These are phyloP conservation scores for Alternaria novae-zelandiae DNA, from an alignment of 2,329 filamentous ascomycete genomes.

Conservation along the genomic window DNA sequence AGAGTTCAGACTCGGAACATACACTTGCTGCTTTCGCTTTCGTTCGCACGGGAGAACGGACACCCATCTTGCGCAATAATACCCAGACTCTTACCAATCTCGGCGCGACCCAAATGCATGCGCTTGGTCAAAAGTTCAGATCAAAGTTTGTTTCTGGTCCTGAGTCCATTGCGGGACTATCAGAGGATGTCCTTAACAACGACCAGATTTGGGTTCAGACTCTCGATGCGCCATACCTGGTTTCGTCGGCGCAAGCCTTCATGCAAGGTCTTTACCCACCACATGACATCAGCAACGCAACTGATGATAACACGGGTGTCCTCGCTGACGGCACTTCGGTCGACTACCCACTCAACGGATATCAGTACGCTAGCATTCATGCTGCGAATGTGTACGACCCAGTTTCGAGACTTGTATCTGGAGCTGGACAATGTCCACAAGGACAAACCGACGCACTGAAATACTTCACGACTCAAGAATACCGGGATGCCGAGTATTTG, in stretches of 20 bases:
- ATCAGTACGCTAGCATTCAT: constrained; percentile 63
- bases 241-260: constrained; percentile 65
- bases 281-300: constrained; percentile 35
- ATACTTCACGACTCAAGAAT: constrained; percentile 54
- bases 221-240: constrained; percentile 54
- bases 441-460: constrained; percentile 46
- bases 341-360: constrained; percentile 60
- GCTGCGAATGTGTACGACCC: constrained; percentile 55
- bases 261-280: constrained; percentile 68
- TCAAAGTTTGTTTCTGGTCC: constrained; percentile 56
- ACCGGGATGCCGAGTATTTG: constrained; percentile 42
- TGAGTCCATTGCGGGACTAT: constrained; percentile 49
- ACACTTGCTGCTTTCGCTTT: constrained; percentile 60
- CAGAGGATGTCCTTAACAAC: constrained; percentile 52
- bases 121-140: constrained; percentile 59
- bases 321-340: constrained; percentile 58
- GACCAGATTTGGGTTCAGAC: constrained; percentile 58
- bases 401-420: constrained; percentile 58
- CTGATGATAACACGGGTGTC: constrained; percentile 45
- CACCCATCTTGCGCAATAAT: constrained; percentile 47
- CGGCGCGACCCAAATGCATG: constrained; percentile 62
- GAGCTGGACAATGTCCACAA: constrained; percentile 53
- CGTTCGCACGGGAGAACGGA: constrained; percentile 62
- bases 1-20: constrained; percentile 32
- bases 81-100: constrained; percentile 56